Base-by-base conservation (phyloP, 2,329 filamentous ascomycete species). In the Proliferodiscus dingleyae region DNA sequence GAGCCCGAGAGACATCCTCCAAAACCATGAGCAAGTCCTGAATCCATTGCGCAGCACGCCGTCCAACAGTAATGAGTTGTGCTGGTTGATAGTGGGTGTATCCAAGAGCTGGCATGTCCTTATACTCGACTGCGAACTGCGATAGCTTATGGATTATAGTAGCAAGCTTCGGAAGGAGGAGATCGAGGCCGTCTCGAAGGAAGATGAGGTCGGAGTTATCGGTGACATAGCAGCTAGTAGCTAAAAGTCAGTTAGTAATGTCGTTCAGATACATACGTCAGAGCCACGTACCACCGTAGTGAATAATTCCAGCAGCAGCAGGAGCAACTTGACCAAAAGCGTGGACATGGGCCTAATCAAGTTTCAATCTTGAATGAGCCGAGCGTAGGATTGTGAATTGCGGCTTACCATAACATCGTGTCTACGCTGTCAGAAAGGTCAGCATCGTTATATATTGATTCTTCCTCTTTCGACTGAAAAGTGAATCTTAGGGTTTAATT, bases 161-260 rank as follows among this genome's bases (percentile, higher is more conserved):
- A 45, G 87, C 87, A 7, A 95, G 68, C 68, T 89, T 93, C 28
- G 80, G 80, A 11, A 85, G 70, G 4, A 94, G 64, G 15, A 94
- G 68, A 55, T 90, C 78, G 13, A 52, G 46, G 29, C 79, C 89
- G 47, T 88, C 78, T 19, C 81, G 72, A 59, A 89, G 77, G 58
- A 94, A 78, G 54, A 94, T 88, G 32, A 91, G 69, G 58, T 90
- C 87, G 2, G 82, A 74, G 52, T 89, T 88, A 61, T 89, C 86
- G 45, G 85, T 90, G 18, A 47, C 45, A 41, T 52, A 54, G 41
- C 45, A 54, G n/a, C 37, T 41, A 32, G 52, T 50, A 7, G 51
- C 41, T 53, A n/a, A n/a, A n/a, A n/a, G n/a, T n/a, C n/a, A n/a
- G n/a, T n/a, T n/a, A n/a, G n/a, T n/a, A n/a, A n/a, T n/a, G n/a